These are phyloP conservation scores for Camellia sinensis DNA, from an alignment of 148 eudicot species.

Conservation along the genomic window DNA sequence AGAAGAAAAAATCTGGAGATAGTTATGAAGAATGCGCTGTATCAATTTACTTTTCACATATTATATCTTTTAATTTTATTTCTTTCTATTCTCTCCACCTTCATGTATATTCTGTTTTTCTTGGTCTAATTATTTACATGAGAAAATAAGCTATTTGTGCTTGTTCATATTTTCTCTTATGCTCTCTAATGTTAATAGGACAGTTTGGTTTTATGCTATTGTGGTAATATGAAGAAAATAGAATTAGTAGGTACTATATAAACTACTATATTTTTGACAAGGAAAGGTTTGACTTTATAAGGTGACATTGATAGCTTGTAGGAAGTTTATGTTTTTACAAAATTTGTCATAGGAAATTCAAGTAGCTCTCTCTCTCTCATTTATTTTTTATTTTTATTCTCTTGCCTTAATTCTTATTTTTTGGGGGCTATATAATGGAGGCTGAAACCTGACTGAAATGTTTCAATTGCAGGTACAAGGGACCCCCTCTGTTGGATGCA, in stretches of 20 bases:
- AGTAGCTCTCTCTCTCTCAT: not conserved
- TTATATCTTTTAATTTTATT: not conserved
- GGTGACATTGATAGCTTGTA: not conserved
- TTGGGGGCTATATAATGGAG: not conserved
- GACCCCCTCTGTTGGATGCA: conserved; percentile 72
- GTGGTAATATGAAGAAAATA: not conserved
- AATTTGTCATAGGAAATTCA: not conserved
- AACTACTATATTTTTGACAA: not conserved
- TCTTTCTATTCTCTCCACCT: not conserved
- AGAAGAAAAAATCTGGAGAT: not conserved
- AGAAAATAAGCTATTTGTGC: not conserved
- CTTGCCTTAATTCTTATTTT: not conserved
- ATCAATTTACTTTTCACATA: not conserved
- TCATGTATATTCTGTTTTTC: not conserved
- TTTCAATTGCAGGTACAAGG: conserved; percentile 62
- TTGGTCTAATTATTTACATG: not conserved
- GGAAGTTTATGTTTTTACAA: not conserved
- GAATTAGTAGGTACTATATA: not conserved
- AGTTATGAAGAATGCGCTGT: not conserved
- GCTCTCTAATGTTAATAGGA: not conserved
- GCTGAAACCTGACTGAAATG: not conserved
- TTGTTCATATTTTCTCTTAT: not conserved
- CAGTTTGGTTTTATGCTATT: not conserved
- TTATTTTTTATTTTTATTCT: not conserved
- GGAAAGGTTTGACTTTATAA: not conserved